These are phyloP conservation scores for Diaporthe citrichinensis DNA, from an alignment of 2,329 filamentous ascomycete genomes.

Conservation along the genomic window DNA sequence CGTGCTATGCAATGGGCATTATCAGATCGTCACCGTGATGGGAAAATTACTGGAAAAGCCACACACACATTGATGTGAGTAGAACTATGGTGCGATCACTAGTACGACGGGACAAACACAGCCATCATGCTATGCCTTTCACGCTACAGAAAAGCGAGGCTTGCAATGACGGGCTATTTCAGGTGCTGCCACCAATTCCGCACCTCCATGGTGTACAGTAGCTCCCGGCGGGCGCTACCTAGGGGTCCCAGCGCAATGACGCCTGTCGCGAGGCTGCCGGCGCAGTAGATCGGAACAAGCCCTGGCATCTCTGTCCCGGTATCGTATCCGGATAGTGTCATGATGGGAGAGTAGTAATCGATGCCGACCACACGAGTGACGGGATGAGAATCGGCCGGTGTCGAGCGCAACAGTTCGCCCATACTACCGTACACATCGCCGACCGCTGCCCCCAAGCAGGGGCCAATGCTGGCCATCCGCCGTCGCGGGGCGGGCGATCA, in stretches of 20 bases:
- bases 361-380: slow-evolving; percentile 18
- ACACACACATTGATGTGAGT: not conserved
- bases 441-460: not conserved
- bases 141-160: slow-evolving; percentile 28
- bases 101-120: slow-evolving; percentile 17
- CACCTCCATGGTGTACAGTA: slow-evolving; percentile 20
- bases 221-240: slow-evolving; percentile 23
- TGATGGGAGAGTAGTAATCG: slow-evolving; percentile 22
- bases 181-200: slow-evolving; percentile 16
- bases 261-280: slow-evolving; percentile 20
- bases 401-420: not conserved
- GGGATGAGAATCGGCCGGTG: slow-evolving; percentile 25
- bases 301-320: slow-evolving; percentile 5
- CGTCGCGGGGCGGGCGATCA: slow-evolving; percentile 24
- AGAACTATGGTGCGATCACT: slow-evolving; percentile 21
- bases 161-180: slow-evolving; percentile 25
- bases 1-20: not conserved
- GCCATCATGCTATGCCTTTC: slow-evolving; percentile 26
- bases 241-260: slow-evolving; percentile 16
- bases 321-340: slow-evolving; percentile 5
- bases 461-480: slow-evolving; percentile 14
- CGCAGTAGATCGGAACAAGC: slow-evolving; percentile 17
- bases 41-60: not conserved
- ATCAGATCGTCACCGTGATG: not conserved
- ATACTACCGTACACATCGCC: slow-evolving; percentile 16